These are phyloP conservation scores for Termitomyces sp. DNA, from an alignment of 768 basidiomycete genomes.

Conservation along the genomic window DNA sequence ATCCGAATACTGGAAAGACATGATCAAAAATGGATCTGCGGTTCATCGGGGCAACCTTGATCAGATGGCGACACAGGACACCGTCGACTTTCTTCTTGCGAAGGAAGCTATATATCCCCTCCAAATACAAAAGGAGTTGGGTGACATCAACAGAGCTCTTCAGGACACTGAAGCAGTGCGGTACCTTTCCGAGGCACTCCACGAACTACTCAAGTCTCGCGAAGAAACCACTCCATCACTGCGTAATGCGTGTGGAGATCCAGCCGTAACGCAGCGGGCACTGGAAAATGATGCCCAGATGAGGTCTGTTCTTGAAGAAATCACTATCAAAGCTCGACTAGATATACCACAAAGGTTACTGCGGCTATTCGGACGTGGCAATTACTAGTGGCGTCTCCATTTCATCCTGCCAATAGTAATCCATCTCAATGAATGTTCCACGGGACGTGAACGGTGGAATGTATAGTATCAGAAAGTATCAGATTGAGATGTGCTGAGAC, in stretches of 20 bases:
- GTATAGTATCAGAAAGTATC: no score
- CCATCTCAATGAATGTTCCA: background rate
- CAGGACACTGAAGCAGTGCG: slow-evolving; percentile 7
- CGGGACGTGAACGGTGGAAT: no score
- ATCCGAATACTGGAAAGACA: slow-evolving; percentile 8
- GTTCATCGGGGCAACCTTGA: slow-evolving; percentile 3
- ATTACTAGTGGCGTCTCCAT: background rate
- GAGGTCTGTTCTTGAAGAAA: slow-evolving; percentile 1
- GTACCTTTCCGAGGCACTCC: slow-evolving; percentile 3
- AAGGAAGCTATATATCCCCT: slow-evolving; percentile 11
- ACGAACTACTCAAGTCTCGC: slow-evolving; percentile 3
- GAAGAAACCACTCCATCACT: slow-evolving; percentile 7
- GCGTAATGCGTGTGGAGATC: background rate
- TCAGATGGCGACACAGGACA: slow-evolving; percentile 12
- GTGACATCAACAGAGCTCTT: slow-evolving; percentile 6
- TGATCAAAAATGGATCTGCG: slow-evolving; percentile 10
- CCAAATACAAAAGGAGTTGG: slow-evolving; percentile 11
- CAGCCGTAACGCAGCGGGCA: background rate
- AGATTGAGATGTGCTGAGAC: background rate
- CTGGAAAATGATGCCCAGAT: slow-evolving; percentile 8
- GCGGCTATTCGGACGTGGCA: background rate
- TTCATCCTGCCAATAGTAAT: background rate
- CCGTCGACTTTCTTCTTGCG: slow-evolving; percentile 15
- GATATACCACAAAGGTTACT: slow-evolving; percentile 6
- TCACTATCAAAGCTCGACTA: background rate